Evolutionary conservation across 768 basidiomycete species (phyloP).

Genomic region (Phaeolepiota aurea): DNA sequence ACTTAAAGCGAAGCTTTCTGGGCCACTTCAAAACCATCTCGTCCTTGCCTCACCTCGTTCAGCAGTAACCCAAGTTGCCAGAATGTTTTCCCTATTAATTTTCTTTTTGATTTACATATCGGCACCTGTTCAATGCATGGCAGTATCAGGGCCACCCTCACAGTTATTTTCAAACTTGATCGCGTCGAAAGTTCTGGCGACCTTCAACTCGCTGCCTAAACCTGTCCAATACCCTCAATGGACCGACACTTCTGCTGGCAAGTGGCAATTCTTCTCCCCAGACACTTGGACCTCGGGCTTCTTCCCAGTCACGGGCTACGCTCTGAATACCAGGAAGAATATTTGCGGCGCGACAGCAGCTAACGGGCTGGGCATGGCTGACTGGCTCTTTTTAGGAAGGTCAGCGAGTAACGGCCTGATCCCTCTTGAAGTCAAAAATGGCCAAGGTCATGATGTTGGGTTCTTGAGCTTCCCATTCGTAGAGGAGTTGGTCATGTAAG

Average conservation of each 20-base stretch:
- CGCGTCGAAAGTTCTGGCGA: slow-evolving; percentile 50
- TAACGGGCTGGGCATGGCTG: slow-evolving; percentile 29
- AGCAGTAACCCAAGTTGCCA: too few relatives aligned
- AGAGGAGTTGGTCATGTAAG: slow-evolving; percentile 52
- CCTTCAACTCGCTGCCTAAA: slow-evolving; percentile 33
- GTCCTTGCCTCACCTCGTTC: too few relatives aligned
- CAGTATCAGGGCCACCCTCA: slow-evolving; percentile 21
- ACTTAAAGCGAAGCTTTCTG: too few relatives aligned
- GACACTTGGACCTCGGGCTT: slow-evolving; percentile 66
- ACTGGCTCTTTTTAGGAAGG: slow-evolving; percentile 51
- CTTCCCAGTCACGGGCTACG: slow-evolving; percentile 55
- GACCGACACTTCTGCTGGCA: slow-evolving; percentile 37
- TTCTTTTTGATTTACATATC: slow-evolving; percentile 2
- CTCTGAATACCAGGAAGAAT: slow-evolving; percentile 41
- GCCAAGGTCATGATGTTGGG: slow-evolving; percentile 60
- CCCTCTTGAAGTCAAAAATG: slow-evolving; percentile 36
- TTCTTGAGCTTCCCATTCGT: slow-evolving; percentile 66
- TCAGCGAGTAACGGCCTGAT: slow-evolving; percentile 43
- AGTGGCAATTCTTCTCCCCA: slow-evolving; percentile 45
- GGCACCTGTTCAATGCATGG: slow-evolving; percentile 5
- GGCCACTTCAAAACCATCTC: too few relatives aligned
- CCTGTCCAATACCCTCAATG: slow-evolving; percentile 52
- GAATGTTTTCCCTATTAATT: too few relatives aligned
- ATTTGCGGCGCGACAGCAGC: slow-evolving; percentile 34
- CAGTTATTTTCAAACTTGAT: slow-evolving; percentile 55